Percentiles rank a stretch among this genome's conserved stretches.
Conservation (phyloP, 768 basidiomycete species). For the Bullera alba region DNA sequence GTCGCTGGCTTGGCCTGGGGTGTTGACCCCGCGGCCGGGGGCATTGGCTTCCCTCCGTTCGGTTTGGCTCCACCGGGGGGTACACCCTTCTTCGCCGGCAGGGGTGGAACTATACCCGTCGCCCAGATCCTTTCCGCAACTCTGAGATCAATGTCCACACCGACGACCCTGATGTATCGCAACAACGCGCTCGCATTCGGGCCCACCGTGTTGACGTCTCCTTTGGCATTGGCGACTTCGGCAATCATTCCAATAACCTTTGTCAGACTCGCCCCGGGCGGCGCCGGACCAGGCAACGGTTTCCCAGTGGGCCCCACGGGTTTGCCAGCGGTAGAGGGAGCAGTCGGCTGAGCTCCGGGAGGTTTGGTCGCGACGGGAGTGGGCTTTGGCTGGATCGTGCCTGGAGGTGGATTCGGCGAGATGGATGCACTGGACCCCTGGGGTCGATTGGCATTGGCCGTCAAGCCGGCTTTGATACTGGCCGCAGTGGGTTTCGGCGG, state of each 20-base stretch:
- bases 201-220: slow-evolving; percentile 36
- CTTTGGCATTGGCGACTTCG: slow-evolving; percentile 29
- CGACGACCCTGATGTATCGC: slow-evolving; percentile 34
- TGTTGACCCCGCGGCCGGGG: too few relatives aligned
- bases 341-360: neutral
- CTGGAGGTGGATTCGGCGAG: neutral
- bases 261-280: slow-evolving; percentile 29
- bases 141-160: slow-evolving; percentile 31
- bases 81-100: slow-evolving; percentile 3
- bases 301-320: slow-evolving; percentile 3
- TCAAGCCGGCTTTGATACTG: slow-evolving; percentile 1
- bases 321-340: neutral
- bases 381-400: neutral
- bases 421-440: neutral
- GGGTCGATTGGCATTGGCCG: neutral
- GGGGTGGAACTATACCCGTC: slow-evolving; percentile 32
- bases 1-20: too few relatives aligned
- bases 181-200: slow-evolving; percentile 31
- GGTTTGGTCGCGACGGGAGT: neutral
- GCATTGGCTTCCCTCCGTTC: too few relatives aligned
- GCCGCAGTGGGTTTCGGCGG: neutral
- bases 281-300: slow-evolving; percentile 25
- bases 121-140: slow-evolving; percentile 37
- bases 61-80: too few relatives aligned
- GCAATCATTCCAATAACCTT: slow-evolving; percentile 39